Evolutionary conservation across 352 stramenopile species (phyloP).

Genomic region (Globisporangium nunn): DNA sequence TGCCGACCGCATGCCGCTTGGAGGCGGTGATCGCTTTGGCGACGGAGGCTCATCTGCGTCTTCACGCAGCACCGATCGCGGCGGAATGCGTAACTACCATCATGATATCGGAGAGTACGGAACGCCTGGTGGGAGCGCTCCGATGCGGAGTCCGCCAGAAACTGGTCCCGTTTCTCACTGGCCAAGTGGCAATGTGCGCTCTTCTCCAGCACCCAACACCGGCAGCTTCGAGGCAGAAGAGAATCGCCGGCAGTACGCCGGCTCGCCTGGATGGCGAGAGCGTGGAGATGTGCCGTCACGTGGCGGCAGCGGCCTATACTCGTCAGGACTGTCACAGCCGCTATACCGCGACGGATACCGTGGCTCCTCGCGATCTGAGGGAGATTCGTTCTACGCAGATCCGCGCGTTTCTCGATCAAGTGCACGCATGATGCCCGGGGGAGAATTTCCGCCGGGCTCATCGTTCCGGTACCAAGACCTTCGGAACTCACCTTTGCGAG

Average conservation of each 20-base stretch:
- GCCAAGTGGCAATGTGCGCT: not conserved
- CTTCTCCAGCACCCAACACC: not conserved
- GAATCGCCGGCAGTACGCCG: constrained; percentile 25
- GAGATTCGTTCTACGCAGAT: constrained; percentile 4
- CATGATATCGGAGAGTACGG: constrained; percentile 5
- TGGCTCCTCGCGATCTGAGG: not conserved
- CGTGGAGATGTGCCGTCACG: constrained; percentile 10
- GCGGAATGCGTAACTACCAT: not conserved
- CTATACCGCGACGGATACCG: constrained; percentile 1
- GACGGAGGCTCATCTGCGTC: not conserved
- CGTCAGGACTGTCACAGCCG: not conserved
- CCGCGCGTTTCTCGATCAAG: not conserved
- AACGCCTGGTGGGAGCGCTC: not conserved
- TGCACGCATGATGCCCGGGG: not conserved
- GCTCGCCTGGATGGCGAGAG: constrained; percentile 34
- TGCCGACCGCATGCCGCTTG: constrained; percentile 1
- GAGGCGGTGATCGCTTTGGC: not conserved
- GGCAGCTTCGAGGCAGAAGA: constrained; percentile 5
- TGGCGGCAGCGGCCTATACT: not conserved
- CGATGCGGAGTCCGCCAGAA: not conserved
- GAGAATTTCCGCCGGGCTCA: not conserved
- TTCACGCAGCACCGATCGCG: not conserved
- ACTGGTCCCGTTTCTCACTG: not conserved
- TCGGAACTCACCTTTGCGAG: not conserved
- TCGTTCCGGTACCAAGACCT: constrained; percentile 10